Evolutionary conservation across 495 filamentous ascomycete genomes (phyloP).

Genomic region (Penicilliopsis zonata): DNA sequence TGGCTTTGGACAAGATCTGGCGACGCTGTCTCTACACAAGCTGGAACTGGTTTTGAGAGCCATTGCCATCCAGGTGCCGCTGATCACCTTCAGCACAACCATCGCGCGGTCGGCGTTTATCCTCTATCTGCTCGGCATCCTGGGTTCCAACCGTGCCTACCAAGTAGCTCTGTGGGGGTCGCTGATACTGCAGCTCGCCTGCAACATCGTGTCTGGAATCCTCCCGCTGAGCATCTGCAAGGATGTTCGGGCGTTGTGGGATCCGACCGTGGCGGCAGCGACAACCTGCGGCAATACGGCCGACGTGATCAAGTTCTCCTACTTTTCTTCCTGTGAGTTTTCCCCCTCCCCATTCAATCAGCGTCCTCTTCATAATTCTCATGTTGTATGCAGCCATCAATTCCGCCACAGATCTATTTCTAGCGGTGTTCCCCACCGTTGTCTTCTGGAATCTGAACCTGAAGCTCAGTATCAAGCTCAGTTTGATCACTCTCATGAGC

Average conservation of each 20-base stretch:
- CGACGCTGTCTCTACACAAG: slow-evolving; percentile 4
- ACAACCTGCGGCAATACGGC: slow-evolving; percentile 12
- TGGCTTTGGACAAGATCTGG: slow-evolving; percentile 19
- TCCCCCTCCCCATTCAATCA: neutral
- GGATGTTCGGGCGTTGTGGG: slow-evolving; percentile 15
- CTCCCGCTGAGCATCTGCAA: slow-evolving; percentile 19
- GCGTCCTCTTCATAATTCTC: neutral
- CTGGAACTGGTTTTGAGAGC: slow-evolving; percentile 14
- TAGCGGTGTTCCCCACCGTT: slow-evolving; percentile 28
- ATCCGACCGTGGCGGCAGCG: slow-evolving; percentile 12
- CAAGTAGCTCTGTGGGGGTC: slow-evolving; percentile 15
- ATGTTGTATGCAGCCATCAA: slow-evolving; percentile 22
- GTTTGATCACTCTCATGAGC: slow-evolving; percentile 26
- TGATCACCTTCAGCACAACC: slow-evolving; percentile 22
- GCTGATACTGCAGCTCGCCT: slow-evolving; percentile 14
- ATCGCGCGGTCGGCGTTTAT: slow-evolving; percentile 22
- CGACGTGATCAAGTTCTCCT: slow-evolving; percentile 18
- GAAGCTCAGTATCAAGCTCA: slow-evolving; percentile 23
- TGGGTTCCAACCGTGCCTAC: slow-evolving; percentile 16
- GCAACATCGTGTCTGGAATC: slow-evolving; percentile 18
- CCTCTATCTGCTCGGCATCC: slow-evolving; percentile 19
- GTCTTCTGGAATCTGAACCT: slow-evolving; percentile 34
- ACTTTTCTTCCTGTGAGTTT: slow-evolving; percentile 20
- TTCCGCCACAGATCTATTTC: slow-evolving; percentile 26
- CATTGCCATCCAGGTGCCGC: slow-evolving; percentile 18